A percentile compares a stretch with the other conserved stretches of the same genome.
These are phyloP conservation scores for Penicillium sp. DNA, from an alignment of 2,329 filamentous ascomycete species.

Conservation along the genomic window DNA sequence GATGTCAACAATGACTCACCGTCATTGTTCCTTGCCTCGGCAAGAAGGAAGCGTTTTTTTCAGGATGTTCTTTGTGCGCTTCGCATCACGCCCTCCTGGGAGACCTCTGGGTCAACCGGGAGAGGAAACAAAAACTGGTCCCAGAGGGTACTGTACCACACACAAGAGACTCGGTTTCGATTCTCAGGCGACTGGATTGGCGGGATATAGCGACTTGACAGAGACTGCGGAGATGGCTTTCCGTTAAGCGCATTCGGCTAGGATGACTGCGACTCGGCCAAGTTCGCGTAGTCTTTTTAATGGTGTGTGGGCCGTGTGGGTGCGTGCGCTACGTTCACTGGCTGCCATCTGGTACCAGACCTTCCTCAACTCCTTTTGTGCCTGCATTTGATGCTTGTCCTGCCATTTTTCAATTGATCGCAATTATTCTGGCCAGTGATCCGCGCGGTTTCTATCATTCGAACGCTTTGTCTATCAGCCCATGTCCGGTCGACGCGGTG, in stretches of 20 bases:
- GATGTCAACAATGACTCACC: conserved; percentile 37
- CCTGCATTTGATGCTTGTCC: background rate
- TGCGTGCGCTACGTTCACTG: conserved; percentile 17
- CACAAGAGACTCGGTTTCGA: conserved; percentile 57
- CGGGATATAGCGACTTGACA: conserved; percentile 16
- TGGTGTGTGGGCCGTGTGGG: conserved; percentile 12
- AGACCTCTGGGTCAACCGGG: conserved; percentile 41
- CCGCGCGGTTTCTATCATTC: conserved; percentile 4
- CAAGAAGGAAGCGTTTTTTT: conserved; percentile 78
- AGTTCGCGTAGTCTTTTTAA: conserved; percentile 12
- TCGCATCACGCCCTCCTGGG: conserved; percentile 60
- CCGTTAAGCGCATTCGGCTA: conserved; percentile 15
- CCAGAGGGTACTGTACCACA: conserved; percentile 77
- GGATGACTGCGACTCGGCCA: conserved; percentile 4
- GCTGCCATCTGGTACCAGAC: conserved; percentile 5
- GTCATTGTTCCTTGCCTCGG: conserved; percentile 33
- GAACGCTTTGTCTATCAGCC: conserved; percentile 11
- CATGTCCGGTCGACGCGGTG: background rate
- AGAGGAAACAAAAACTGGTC: conserved; percentile 96
- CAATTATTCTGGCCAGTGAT: conserved; percentile 13
- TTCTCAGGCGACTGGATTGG: conserved; percentile 6
- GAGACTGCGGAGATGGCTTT: conserved; percentile 29
- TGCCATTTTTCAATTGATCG: conserved; percentile 2
- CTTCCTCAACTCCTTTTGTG: conserved; percentile 19
- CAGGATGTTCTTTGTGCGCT: conserved; percentile 91